These are phyloP conservation scores for Talaromyces marneffei DNA, from an alignment of 2,329 filamentous ascomycete genomes.

Conservation along the genomic window DNA sequence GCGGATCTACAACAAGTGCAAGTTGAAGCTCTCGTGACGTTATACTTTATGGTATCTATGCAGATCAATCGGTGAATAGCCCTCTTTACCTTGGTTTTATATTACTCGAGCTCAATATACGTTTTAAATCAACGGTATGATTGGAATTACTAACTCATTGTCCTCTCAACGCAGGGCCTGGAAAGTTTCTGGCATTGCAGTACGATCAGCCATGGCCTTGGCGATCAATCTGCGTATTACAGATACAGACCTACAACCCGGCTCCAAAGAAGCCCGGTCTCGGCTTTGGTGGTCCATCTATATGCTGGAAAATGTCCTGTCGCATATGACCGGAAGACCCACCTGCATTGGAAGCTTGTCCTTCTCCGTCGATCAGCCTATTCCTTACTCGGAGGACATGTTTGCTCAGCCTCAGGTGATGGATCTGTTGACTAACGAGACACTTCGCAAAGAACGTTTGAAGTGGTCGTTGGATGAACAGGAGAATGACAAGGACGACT, in stretches of 20 bases:
- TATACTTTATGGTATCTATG: constrained; percentile 36
- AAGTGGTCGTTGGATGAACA: constrained; percentile 27
- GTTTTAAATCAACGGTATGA: neutral
- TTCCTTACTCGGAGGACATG: constrained; percentile 33
- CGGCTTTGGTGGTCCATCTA: constrained; percentile 43
- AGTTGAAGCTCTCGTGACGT: constrained; percentile 33
- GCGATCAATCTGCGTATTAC: constrained; percentile 39
- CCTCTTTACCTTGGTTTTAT: neutral
- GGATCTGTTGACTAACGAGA: neutral
- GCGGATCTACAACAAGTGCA: constrained; percentile 42
- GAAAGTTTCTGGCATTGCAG: constrained; percentile 36
- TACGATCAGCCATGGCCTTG: constrained; percentile 36
- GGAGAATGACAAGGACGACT: constrained; percentile 12
- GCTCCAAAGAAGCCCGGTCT: constrained; percentile 36
- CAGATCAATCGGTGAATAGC: constrained; percentile 38
- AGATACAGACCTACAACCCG: constrained; percentile 29
- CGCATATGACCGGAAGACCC: constrained; percentile 38
- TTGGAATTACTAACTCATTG: neutral
- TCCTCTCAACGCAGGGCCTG: constrained; percentile 29
- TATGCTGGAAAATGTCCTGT: constrained; percentile 36
- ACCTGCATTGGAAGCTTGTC: constrained; percentile 35
- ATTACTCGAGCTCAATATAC: neutral
- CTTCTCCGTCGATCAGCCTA: constrained; percentile 33
- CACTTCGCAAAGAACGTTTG: constrained; percentile 20
- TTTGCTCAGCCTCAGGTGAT: constrained; percentile 24